A percentile compares a stretch with the other conserved stretches of the same genome.
phyloP scores from a whole-genome alignment of 2,329 filamentous ascomycete genomes.

The Alternaria ethzedia region DNA sequence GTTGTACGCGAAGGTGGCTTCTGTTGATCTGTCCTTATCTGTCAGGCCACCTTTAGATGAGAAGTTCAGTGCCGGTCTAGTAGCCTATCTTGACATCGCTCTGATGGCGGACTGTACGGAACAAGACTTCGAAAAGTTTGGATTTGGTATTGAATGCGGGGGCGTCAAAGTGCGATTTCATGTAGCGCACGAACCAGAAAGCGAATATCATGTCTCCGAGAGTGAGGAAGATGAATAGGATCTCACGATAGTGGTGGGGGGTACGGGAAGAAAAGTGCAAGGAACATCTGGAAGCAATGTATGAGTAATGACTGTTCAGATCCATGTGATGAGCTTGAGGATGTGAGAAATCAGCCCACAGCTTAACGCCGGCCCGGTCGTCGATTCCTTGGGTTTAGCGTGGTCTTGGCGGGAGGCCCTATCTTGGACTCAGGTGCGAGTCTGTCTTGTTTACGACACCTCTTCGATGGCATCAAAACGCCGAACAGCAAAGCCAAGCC shows the following conservation, averaged over 20 bases:
- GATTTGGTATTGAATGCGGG: background rate
- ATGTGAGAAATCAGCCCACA: background rate
- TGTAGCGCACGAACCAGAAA: background rate
- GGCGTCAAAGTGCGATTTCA: background rate
- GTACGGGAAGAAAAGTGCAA: accelerated
- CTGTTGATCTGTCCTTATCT: background rate
- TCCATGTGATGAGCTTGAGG: background rate
- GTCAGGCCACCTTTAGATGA: background rate
- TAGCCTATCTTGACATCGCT: background rate
- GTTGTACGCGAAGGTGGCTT: background rate
- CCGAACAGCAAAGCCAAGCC: background rate
- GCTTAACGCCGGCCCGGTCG: background rate
- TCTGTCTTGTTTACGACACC: background rate
- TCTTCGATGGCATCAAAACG: background rate
- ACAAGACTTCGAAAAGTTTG: background rate
- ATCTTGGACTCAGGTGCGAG: background rate
- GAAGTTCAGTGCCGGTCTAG: background rate
- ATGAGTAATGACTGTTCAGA: background rate
- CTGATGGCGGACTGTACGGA: background rate
- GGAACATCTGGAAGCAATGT: background rate
- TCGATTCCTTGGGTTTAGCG: background rate
- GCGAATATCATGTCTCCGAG: background rate
- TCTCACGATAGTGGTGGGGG: background rate
- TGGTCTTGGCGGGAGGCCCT: background rate
- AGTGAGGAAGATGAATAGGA: background rate